Base-by-base conservation (phyloP, 192 early-diverging fungal species). In the Coemansia aciculifera region DNA sequence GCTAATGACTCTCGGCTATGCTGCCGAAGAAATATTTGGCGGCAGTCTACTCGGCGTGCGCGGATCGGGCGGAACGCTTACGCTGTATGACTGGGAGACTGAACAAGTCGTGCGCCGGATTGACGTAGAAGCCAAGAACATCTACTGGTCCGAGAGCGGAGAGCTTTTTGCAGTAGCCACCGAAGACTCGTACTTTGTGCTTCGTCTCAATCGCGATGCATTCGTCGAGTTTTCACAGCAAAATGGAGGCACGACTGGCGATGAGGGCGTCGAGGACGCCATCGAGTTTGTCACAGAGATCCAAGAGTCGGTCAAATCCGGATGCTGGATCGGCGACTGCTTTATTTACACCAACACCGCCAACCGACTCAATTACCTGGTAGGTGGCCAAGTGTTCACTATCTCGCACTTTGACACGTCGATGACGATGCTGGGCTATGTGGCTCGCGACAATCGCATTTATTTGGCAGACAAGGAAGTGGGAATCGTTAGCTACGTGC, bases 21-120 rank as follows among this genome's bases (percentile, higher is more conserved):
- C 89, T 29, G 96, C 93, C 3, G 96, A 99, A 71, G 94, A 93
- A 51, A 97, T 99, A 63, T 96, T 85, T 83, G 97, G 97, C 23
- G 98, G 98, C 27, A 87, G 91, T 21, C 84, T 98, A 62, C 88
- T 99, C 17, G 94, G 95, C 62, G 90, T 98, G 51, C 86, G 91
- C 52, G 73, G 85, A 13, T 42, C 67, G n/a, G 88, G 90, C 63
- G 88, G 88, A 69, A 85, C 86, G 13, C 79, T 99, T 57, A 95
- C 93, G 76, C 92, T 99, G 49, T 97, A 97, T 66, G 98, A 99
- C 84, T 99, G 98, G 98, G 96, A 98, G 56, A 93, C 92, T 21
- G 95, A 95, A 37, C 78, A 85, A 4, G 79, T 91, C 42, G 94
- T 97, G 29, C 94, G 98, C 37, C 90, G 96, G 48, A 95, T 99